A percentile compares a stretch with the other conserved stretches of the same genome.
Evolutionary conservation across 164 flowering plant species (phyloP).

Genomic region (Aristolochia fimbriata): DNA sequence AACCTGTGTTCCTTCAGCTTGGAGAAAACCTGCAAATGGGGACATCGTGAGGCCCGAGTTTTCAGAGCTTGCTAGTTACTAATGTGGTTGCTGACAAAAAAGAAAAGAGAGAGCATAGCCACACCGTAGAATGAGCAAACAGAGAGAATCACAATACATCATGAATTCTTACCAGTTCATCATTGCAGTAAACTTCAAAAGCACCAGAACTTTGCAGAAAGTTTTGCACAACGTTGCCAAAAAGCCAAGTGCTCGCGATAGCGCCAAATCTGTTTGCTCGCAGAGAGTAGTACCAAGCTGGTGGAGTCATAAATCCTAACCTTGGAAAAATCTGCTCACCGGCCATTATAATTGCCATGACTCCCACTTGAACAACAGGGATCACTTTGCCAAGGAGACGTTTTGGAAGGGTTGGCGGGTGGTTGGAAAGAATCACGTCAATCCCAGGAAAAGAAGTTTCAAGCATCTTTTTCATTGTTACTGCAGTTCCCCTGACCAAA

Average conservation of each 20-base stretch:
- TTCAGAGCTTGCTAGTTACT: too few species aligned
- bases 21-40: slow-evolving; percentile 52
- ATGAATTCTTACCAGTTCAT: slow-evolving; percentile 42
- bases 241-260: slow-evolving; percentile 79
- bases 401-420: slow-evolving; percentile 83
- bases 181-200: slow-evolving; percentile 72
- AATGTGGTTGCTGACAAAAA: neutral
- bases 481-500: slow-evolving; percentile 71
- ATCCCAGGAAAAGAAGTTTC: slow-evolving; percentile 70
- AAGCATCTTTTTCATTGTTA: slow-evolving; percentile 71
- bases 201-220: slow-evolving; percentile 89
- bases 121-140: neutral
- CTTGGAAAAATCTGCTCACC: slow-evolving; percentile 92
- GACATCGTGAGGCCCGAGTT: too few species aligned
- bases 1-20: slow-evolving; percentile 65
- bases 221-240: slow-evolving; percentile 76
- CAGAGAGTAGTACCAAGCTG: slow-evolving; percentile 70
- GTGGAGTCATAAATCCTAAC: slow-evolving; percentile 59
- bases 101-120: neutral
- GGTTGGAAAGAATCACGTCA: slow-evolving; percentile 60
- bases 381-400: slow-evolving; percentile 66
- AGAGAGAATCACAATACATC: too few species aligned
- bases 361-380: slow-evolving; percentile 66
- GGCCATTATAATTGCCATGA: slow-evolving; percentile 53
- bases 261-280: slow-evolving; percentile 86